Evolutionary conservation across 2,329 filamentous ascomycete genomes (phyloP).

Genomic region (Microdochium nivale): DNA sequence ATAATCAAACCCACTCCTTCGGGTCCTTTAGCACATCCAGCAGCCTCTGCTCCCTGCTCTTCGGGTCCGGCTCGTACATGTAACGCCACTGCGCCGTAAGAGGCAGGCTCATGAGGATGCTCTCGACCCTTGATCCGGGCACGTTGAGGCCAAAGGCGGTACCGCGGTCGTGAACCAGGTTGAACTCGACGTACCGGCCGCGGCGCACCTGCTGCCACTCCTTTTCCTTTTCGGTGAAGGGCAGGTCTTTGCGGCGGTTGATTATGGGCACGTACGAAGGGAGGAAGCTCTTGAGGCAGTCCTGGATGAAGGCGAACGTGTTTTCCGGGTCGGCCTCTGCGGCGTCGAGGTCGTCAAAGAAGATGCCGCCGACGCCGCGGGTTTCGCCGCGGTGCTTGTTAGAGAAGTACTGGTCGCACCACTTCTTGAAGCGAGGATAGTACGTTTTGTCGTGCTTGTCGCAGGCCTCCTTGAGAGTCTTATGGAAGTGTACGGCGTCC

Average conservation of each 20-base stretch:
- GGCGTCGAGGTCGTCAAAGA: conserved; percentile 95
- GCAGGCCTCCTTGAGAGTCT: conserved; percentile 83
- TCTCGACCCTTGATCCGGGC: conserved; percentile 85
- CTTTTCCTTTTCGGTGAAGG: conserved; percentile 78
- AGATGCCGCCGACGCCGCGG: conserved; percentile 89
- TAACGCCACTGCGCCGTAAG: conserved; percentile 92
- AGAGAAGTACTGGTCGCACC: conserved; percentile 97
- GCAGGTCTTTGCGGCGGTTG: conserved; percentile 82
- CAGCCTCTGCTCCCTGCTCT: conserved; percentile 69
- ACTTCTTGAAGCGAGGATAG: conserved; percentile 92
- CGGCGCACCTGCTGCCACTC: conserved; percentile 92
- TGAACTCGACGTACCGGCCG: conserved; percentile 98
- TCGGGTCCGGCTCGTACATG: conserved; percentile 78
- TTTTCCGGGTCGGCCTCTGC: conserved; percentile 80
- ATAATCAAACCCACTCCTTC: conserved; percentile 54
- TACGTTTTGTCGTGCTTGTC: conserved; percentile 89
- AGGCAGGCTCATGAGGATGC: conserved; percentile 94
- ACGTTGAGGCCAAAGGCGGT: conserved; percentile 93
- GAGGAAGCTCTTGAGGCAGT: conserved; percentile 77
- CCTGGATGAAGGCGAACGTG: conserved; percentile 81
- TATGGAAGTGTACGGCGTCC: conserved; percentile 94
- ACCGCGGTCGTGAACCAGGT: conserved; percentile 91
- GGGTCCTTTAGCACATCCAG: conserved; percentile 62
- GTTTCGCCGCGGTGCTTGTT: conserved; percentile 85
- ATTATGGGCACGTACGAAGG: conserved; percentile 89